phyloP scores from a whole-genome alignment of 805 yeast species.

The Clavispora vitiphila region DNA sequence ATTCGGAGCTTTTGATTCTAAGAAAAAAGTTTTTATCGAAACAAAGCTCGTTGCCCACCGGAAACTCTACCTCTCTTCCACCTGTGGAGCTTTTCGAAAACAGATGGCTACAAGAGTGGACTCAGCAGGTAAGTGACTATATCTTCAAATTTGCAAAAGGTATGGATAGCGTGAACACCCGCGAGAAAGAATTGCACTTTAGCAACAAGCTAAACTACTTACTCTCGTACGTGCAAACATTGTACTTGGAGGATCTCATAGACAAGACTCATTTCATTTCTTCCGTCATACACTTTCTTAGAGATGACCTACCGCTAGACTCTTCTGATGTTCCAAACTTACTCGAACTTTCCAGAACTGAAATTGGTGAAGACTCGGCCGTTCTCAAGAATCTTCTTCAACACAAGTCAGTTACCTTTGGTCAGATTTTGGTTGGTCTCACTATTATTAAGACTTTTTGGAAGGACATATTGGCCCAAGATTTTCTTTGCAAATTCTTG shows the following conservation, averaged over 20 bases:
- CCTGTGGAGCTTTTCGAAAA: conserved; percentile 37
- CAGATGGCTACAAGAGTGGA: conserved; percentile 84
- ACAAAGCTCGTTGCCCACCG: conserved; percentile 1
- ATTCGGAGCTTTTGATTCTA: conserved; percentile 43
- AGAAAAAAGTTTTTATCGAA: conserved; percentile 26
- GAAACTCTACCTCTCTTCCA: conserved; percentile 4
- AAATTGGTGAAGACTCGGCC: conserved; percentile 20
- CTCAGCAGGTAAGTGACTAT: conserved; percentile 69
- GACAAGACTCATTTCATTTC: conserved; percentile 58
- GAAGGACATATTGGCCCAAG: conserved; percentile 55
- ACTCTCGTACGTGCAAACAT: conserved; percentile 52
- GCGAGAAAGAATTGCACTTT: conserved; percentile 37
- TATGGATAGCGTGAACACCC: conserved; percentile 18
- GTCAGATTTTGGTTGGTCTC: conserved; percentile 30
- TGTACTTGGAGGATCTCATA: conserved; percentile 64
- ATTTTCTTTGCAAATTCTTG: conserved; percentile 58
- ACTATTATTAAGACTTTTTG: conserved; percentile 65
- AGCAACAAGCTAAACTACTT: conserved; percentile 54
- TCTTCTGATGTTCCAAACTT: conserved; percentile 21
- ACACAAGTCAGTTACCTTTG: conserved; percentile 23
- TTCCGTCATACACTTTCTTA: conserved; percentile 57
- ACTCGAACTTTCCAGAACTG: conserved; percentile 12
- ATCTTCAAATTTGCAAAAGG: conserved; percentile 48
- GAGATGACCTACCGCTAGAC: conserved; percentile 28
- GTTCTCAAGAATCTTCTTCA: conserved; percentile 2